Percentiles rank a stretch among this genome's conserved stretches.
Evolutionary conservation across 2,329 filamentous ascomycete genomes (phyloP).

Genomic region (Nemania sp.): DNA sequence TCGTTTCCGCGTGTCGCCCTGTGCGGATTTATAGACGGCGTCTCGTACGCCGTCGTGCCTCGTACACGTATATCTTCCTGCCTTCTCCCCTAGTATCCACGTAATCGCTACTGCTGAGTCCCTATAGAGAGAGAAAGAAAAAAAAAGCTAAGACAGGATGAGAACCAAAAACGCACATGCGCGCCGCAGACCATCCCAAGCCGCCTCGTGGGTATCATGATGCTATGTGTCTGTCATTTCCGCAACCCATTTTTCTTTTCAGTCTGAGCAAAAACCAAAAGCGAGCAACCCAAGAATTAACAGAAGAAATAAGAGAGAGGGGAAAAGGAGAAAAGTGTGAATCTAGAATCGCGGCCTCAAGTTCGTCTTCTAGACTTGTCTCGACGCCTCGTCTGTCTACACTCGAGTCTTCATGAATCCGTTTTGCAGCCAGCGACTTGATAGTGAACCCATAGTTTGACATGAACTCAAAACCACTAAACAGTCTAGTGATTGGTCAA

Average conservation of each 20-base stretch:
- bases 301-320: background rate
- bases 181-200: background rate
- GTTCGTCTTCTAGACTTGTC: background rate
- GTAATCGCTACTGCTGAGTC: background rate
- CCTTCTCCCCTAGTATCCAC: background rate
- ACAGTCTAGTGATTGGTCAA: background rate
- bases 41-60: too few relatives aligned
- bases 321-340: background rate
- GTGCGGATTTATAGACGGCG: too few relatives aligned
- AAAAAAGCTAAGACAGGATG: too few relatives aligned
- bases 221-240: slow-evolving; percentile 4
- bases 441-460: background rate
- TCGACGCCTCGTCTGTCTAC: background rate
- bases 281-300: background rate
- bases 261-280: background rate
- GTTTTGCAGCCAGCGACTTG: background rate
- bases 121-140: background rate
- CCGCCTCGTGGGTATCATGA: slow-evolving; percentile 24
- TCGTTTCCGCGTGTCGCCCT: background rate
- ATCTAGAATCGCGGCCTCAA: background rate
- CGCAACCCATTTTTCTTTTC: background rate
- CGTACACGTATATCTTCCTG: too few relatives aligned
- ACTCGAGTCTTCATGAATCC: background rate
- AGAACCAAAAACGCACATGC: background rate
- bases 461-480: background rate